Evolutionary conservation across 192 early-diverging fungal species (phyloP).

Genomic region (Paraglomus occultum): DNA sequence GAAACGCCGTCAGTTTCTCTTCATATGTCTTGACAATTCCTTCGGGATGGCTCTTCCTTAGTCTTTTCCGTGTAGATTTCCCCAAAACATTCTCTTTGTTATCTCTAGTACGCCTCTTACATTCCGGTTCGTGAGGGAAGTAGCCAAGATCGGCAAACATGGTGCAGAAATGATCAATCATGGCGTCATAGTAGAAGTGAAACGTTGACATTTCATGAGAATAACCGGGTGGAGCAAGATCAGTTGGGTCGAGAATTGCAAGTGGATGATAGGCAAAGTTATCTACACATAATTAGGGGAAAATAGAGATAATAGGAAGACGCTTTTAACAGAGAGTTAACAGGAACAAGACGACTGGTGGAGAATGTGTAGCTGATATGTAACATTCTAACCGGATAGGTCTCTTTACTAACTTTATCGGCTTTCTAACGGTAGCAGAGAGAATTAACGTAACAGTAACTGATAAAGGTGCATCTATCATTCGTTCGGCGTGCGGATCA

Average conservation of each 20-base stretch:
- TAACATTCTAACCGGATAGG: too few species aligned
- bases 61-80: slow-evolving; percentile 38
- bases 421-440: too few species aligned
- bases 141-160: slow-evolving; percentile 31
- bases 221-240: slow-evolving; percentile 51
- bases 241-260: slow-evolving; percentile 48
- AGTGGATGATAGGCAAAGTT: slow-evolving; percentile 53
- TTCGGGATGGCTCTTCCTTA: slow-evolving; percentile 52
- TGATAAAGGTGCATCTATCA: too few species aligned
- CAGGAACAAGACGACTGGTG: not conserved
- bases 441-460: too few species aligned
- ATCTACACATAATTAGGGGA: slow-evolving; percentile 34
- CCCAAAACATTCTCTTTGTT: not conserved
- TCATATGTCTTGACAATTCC: slow-evolving; percentile 48
- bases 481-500: too few species aligned
- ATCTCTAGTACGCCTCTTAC: not conserved
- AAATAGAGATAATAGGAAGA: not conserved
- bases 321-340: not conserved
- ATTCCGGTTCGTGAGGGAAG: slow-evolving; percentile 8
- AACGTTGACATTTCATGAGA: slow-evolving; percentile 37
- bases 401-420: too few species aligned
- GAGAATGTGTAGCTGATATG: too few species aligned
- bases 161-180: slow-evolving; percentile 37
- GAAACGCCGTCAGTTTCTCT: slow-evolving; percentile 42
- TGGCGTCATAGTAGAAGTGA: slow-evolving; percentile 47